A percentile compares a stretch with the other conserved stretches of the same genome.
These are phyloP conservation scores for Backusella tarrabulga DNA, from an alignment of 192 early-diverging fungal genomes.

Conservation along the genomic window DNA sequence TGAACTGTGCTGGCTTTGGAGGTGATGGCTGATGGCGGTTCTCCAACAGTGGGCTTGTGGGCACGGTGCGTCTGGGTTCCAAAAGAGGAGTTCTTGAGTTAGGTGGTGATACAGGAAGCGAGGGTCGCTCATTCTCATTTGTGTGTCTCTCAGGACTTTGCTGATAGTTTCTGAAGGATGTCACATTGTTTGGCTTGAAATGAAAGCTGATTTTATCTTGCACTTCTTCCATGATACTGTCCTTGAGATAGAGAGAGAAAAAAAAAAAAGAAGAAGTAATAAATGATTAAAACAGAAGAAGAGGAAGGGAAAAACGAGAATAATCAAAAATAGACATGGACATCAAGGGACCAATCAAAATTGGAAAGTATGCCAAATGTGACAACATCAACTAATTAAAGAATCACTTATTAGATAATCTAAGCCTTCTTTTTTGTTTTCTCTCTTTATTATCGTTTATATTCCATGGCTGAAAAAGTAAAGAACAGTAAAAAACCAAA, in stretches of 20 bases:
- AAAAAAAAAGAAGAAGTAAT: too few relatives aligned
- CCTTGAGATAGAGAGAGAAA: too few relatives aligned
- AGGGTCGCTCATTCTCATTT: not conserved
- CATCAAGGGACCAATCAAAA: not conserved
- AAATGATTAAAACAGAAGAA: not conserved
- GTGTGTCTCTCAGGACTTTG: not conserved
- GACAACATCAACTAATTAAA: not conserved
- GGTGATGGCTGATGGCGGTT: not conserved
- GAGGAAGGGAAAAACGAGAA: not conserved
- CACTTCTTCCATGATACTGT: not conserved
- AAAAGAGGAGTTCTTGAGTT: not conserved
- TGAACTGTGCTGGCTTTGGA: not conserved
- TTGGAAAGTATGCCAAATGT: not conserved
- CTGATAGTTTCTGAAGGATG: not conserved
- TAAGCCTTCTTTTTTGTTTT: not conserved
- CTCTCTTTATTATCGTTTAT: not conserved
- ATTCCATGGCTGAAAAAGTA: slow-evolving; percentile 12
- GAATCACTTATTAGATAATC: not conserved
- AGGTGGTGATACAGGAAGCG: not conserved
- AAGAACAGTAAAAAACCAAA: slow-evolving; percentile 17
- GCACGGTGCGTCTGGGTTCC: not conserved
- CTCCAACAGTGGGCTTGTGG: not conserved
- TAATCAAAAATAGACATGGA: not conserved
- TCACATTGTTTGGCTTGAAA: not conserved
- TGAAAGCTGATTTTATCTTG: not conserved